Conservation (phyloP, 176 grass and related monocot species). For the Lolium perenne region DNA sequence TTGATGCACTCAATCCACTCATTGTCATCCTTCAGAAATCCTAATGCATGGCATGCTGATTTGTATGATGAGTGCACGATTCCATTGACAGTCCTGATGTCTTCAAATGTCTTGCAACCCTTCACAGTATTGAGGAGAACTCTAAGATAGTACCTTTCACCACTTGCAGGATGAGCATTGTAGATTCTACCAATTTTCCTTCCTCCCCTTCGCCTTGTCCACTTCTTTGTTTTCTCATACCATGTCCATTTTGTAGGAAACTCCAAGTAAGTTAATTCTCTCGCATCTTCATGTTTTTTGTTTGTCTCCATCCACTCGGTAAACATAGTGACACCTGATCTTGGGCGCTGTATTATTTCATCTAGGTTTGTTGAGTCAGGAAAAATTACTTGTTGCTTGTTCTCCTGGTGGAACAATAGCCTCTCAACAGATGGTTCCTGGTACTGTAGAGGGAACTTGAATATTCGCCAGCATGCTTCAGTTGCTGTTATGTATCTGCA, state of each 20-base stretch:
- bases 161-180: slow-evolving; percentile 16
- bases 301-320: slow-evolving; percentile 30
- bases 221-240: background rate
- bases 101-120: slow-evolving; percentile 33
- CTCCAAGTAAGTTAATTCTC: slow-evolving; percentile 38
- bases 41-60: slow-evolving; percentile 37
- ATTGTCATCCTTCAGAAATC: slow-evolving; percentile 38
- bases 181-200: slow-evolving; percentile 33
- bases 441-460: slow-evolving; percentile 41
- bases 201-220: background rate
- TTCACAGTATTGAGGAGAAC: slow-evolving; percentile 39
- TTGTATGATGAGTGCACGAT: slow-evolving; percentile 27
- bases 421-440: slow-evolving; percentile 30
- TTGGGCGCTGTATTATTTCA: background rate
- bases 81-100: slow-evolving; percentile 36
- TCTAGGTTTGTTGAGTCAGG: slow-evolving; percentile 15
- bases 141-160: slow-evolving; percentile 34
- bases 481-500: slow-evolving; percentile 45
- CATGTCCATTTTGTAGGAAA: slow-evolving; percentile 42
- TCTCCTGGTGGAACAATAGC: slow-evolving; percentile 33
- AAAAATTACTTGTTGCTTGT: slow-evolving; percentile 24
- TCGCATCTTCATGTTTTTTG: background rate
- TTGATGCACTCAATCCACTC: slow-evolving; percentile 36
- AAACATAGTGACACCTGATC: slow-evolving; percentile 15
- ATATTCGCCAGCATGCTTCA: slow-evolving; percentile 50